Conservation (phyloP, 1,139 yeast genomes). For the Wickerhamomyces sp. region DNA sequence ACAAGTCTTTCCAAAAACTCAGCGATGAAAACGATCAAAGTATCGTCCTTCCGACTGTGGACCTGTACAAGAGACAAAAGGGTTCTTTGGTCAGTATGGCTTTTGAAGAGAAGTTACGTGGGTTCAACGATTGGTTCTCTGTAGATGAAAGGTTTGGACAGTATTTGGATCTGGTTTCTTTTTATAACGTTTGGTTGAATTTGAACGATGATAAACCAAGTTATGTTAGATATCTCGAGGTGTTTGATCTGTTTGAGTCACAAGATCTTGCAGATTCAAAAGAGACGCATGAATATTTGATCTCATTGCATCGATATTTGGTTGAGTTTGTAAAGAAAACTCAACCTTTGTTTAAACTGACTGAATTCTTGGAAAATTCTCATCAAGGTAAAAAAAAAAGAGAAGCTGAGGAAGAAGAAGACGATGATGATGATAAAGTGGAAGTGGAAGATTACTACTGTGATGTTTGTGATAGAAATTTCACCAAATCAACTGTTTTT, state of each 20-base stretch:
- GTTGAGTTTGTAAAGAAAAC: constrained; percentile 38
- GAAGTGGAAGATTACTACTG: constrained; percentile 42
- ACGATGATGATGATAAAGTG: too few relatives aligned
- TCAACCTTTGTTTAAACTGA: constrained; percentile 46
- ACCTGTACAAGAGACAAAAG: not conserved
- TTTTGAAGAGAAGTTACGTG: constrained; percentile 6
- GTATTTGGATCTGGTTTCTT: constrained; percentile 49
- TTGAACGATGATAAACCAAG: constrained; percentile 32
- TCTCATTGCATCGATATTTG: constrained; percentile 46
- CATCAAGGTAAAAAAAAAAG: too few relatives aligned
- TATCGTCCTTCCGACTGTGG: constrained; percentile 1
- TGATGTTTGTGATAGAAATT: constrained; percentile 55
- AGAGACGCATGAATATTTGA: constrained; percentile 33
- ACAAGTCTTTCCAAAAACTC: constrained; percentile 33
- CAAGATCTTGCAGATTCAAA: constrained; percentile 22
- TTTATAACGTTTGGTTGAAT: constrained; percentile 48
- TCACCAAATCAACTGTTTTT: constrained; percentile 63
- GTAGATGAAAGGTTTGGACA: constrained; percentile 63
- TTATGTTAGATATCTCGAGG: constrained; percentile 48
- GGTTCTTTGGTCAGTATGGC: constrained; percentile 1
- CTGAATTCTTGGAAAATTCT: constrained; percentile 29
- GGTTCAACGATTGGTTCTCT: constrained; percentile 43
- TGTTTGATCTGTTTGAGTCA: constrained; percentile 38
- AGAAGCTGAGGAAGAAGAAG: too few relatives aligned
- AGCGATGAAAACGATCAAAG: constrained; percentile 24